Conservation (phyloP, 2,329 filamentous ascomycete genomes). For the Clarireedia monteithiana region DNA sequence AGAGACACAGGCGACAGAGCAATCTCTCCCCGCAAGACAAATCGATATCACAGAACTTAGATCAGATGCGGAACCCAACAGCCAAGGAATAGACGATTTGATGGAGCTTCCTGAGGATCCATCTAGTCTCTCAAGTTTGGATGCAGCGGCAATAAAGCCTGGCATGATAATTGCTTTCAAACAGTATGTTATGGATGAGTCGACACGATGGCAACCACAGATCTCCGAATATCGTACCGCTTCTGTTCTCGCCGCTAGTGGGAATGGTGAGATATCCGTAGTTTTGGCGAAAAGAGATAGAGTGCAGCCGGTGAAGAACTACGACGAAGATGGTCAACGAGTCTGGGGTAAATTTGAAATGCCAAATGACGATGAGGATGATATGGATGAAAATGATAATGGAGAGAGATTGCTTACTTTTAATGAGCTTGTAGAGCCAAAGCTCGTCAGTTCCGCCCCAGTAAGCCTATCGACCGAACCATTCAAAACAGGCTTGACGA, state of each 20-base stretch:
- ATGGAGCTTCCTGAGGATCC: slow-evolving; percentile 53
- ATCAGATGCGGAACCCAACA: slow-evolving; percentile 16
- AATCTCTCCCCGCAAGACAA: slow-evolving; percentile 9
- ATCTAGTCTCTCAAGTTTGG: slow-evolving; percentile 43
- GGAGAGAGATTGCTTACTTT: slow-evolving; percentile 54
- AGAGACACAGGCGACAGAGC: slow-evolving; percentile 18
- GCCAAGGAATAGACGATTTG: slow-evolving; percentile 45
- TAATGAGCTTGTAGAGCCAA: slow-evolving; percentile 58
- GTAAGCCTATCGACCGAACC: slow-evolving; percentile 16
- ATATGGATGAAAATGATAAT: slow-evolving; percentile 44
- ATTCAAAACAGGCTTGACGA: not conserved
- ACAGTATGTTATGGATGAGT: slow-evolving; percentile 50
- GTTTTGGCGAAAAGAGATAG: slow-evolving; percentile 64
- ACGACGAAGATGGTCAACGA: slow-evolving; percentile 63
- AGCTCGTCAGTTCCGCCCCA: slow-evolving; percentile 45
- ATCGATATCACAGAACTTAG: slow-evolving; percentile 19
- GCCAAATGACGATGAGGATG: slow-evolving; percentile 53
- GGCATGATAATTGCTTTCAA: slow-evolving; percentile 66
- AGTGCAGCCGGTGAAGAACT: slow-evolving; percentile 46
- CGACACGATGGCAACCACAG: slow-evolving; percentile 59
- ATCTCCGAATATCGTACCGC: slow-evolving; percentile 57
- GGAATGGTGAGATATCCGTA: slow-evolving; percentile 49
- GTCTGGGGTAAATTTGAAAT: slow-evolving; percentile 74
- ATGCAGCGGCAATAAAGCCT: slow-evolving; percentile 38
- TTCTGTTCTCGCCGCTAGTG: slow-evolving; percentile 47